phyloP scores from a whole-genome alignment of 768 basidiomycete genomes.

The Amanita phalloides region DNA sequence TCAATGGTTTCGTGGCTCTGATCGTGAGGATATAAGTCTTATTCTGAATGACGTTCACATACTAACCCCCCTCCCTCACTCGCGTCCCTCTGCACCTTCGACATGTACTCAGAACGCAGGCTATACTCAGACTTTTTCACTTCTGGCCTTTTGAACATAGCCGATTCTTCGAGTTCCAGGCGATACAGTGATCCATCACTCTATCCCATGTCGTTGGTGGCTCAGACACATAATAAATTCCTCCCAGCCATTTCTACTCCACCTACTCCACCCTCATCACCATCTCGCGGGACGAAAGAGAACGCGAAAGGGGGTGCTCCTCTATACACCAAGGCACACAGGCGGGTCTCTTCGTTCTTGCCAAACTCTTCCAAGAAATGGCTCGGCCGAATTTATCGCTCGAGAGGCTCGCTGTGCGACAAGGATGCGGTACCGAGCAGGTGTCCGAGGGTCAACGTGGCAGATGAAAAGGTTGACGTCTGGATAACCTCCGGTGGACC shows the following conservation, averaged over 20 bases:
- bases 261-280: background rate
- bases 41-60: background rate
- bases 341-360: background rate
- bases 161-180: conserved; percentile 10
- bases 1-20: background rate
- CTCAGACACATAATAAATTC: background rate
- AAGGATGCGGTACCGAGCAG: background rate
- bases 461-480: conserved; percentile 11
- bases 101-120: background rate
- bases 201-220: conserved; percentile 2
- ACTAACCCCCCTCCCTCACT: background rate
- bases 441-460: background rate
- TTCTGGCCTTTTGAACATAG: conserved; percentile 32
- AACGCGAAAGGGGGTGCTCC: background rate
- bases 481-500: conserved; percentile 25
- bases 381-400: background rate
- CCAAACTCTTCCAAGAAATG: background rate
- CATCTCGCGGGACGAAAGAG: background rate
- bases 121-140: conserved; percentile 38
- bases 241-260: background rate
- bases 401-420: background rate
- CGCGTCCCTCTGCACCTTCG: background rate
- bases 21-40: background rate
- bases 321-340: background rate
- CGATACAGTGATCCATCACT: conserved; percentile 3